Percentiles rank a stretch among this genome's conserved stretches.
These are phyloP conservation scores for Funneliformis caledonium DNA, from an alignment of 371 early-diverging fungal genomes.

Conservation along the genomic window DNA sequence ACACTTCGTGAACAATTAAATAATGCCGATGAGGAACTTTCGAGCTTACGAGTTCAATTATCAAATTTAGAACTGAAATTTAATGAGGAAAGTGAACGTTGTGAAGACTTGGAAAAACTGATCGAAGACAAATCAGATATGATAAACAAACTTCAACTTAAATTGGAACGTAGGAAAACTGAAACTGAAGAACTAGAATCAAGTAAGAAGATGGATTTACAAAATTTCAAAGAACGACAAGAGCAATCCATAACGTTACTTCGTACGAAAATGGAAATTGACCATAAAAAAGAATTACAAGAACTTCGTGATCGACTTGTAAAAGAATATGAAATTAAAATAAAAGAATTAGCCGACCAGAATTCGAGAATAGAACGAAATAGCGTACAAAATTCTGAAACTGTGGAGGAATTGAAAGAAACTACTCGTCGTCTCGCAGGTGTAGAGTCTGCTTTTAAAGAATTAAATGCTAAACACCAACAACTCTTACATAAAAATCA, in stretches of 20 bases:
- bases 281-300: constrained; percentile 9
- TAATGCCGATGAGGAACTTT: neutral
- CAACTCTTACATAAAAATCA: neutral
- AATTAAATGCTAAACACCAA: constrained; percentile 9
- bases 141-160: neutral
- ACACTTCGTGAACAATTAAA: neutral
- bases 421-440: neutral
- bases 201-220: too few relatives aligned
- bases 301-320: neutral
- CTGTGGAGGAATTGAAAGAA: neutral
- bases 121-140: neutral
- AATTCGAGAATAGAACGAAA: neutral
- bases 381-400: neutral
- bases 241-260: neutral
- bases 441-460: neutral
- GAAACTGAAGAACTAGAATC: neutral
- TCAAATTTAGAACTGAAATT: neutral
- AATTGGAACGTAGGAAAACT: neutral
- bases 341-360: neutral
- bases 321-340: constrained; percentile 3
- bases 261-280: neutral
- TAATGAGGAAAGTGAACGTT: neutral
- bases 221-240: neutral
- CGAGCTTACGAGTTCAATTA: neutral
- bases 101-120: neutral